phyloP scores from a whole-genome alignment of 2,329 filamentous ascomycete species.

The Fusarium brevicatenulatum region DNA sequence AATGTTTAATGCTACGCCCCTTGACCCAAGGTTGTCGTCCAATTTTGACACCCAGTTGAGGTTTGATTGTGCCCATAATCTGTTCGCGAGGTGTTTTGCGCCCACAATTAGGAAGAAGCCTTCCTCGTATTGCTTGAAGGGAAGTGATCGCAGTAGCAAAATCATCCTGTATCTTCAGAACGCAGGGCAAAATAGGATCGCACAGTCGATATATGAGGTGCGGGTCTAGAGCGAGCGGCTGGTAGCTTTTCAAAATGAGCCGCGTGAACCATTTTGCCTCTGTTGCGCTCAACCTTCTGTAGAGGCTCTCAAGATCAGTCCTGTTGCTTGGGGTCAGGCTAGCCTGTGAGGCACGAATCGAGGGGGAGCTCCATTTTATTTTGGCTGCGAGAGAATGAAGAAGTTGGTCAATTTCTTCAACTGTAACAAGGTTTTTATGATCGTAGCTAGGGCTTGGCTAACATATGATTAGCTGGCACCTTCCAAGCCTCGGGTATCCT shows the following conservation, averaged over 20 bases:
- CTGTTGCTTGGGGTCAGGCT: constrained; percentile 46
- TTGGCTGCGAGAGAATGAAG: constrained; percentile 74
- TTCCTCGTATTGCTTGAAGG: constrained; percentile 53
- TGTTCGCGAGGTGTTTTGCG: constrained; percentile 24
- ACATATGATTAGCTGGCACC: background rate
- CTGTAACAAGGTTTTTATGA: constrained; percentile 59
- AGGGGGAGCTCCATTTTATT: constrained; percentile 76
- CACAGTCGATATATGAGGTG: constrained; percentile 66
- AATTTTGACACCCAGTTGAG: constrained; percentile 69
- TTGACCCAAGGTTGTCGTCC: constrained; percentile 73
- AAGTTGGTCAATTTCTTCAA: constrained; percentile 77
- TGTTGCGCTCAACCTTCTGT: constrained; percentile 67
- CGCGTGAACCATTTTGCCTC: constrained; percentile 91
- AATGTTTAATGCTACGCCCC: constrained; percentile 78
- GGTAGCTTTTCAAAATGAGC: constrained; percentile 79
- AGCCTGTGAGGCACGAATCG: constrained; percentile 57
- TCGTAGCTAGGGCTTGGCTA: constrained; percentile 57
- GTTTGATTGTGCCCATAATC: constrained; percentile 55
- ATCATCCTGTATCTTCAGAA: constrained; percentile 76
- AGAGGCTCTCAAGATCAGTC: constrained; percentile 64
- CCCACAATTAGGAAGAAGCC: constrained; percentile 32
- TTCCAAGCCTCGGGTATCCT: background rate
- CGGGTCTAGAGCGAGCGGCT: constrained; percentile 72
- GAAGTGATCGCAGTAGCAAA: constrained; percentile 69
- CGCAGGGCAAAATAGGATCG: constrained; percentile 75